phyloP scores from a whole-genome alignment of 2,329 filamentous ascomycete species.

The Colletotrichum godetiae region DNA sequence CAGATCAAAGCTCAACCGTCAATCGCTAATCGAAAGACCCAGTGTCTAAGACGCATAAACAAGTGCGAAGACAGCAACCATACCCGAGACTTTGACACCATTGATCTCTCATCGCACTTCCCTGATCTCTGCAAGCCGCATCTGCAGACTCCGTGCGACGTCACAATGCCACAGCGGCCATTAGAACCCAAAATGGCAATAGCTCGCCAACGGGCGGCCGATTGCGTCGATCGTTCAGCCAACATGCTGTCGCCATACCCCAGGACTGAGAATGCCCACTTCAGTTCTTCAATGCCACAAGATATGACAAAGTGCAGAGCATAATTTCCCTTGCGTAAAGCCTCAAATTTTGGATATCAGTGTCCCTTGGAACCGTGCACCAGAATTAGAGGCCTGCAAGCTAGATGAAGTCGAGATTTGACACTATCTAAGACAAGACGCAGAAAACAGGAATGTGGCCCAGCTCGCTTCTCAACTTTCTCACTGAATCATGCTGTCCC shows the following conservation, averaged over 20 bases:
- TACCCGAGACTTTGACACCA: background rate
- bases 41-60: background rate
- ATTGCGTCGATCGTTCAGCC: conserved; percentile 34
- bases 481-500: background rate
- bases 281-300: background rate
- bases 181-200: conserved; percentile 21
- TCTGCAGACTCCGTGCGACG: conserved; percentile 22
- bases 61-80: background rate
- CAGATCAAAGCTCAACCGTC: background rate
- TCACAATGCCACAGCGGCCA: conserved; percentile 12
- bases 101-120: background rate
- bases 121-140: background rate
- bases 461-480: background rate
- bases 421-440: background rate
- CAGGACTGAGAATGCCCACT: background rate
- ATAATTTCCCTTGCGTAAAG: background rate
- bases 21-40: background rate
- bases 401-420: background rate
- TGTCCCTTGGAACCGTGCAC: background rate
- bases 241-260: conserved; percentile 22
- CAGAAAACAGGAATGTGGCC: background rate
- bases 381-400: background rate
- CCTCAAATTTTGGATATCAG: background rate
- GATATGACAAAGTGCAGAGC: background rate
- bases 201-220: conserved; percentile 30